A percentile compares a stretch with the other conserved stretches of the same genome.
Conservation (phyloP, 441 rosid species). For the Breynia disticha region DNA sequence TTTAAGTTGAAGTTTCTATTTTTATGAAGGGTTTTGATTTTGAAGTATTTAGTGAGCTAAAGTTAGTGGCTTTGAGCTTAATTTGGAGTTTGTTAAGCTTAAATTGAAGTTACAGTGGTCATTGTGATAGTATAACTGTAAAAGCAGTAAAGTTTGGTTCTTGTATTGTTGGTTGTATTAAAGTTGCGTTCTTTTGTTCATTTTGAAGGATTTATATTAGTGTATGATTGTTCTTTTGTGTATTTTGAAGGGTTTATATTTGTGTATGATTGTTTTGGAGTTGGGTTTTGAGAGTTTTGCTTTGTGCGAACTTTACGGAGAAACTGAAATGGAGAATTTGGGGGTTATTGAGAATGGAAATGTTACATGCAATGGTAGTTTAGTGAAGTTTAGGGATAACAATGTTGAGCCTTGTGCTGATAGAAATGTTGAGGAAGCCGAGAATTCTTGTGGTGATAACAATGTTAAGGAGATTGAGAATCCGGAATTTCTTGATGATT, state of each 20-base stretch:
- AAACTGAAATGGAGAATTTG: constrained; percentile 27
- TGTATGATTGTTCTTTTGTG: background rate
- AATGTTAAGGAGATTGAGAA: constrained; percentile 35
- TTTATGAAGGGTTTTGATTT: too few relatives aligned
- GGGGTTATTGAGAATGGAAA: constrained; percentile 22
- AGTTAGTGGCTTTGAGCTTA: constrained; percentile 7
- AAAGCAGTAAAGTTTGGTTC: background rate
- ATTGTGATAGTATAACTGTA: background rate
- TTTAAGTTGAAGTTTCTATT: background rate
- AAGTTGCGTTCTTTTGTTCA: background rate
- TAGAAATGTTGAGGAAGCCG: constrained; percentile 29
- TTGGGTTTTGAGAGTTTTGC: constrained; percentile 5
- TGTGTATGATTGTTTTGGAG: background rate
- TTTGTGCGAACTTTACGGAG: background rate
- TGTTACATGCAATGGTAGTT: constrained; percentile 12
- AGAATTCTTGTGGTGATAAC: constrained; percentile 26
- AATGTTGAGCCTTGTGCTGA: constrained; percentile 15
- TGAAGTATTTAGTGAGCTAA: background rate
- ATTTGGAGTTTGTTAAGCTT: background rate
- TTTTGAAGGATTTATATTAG: background rate
- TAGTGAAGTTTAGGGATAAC: constrained; percentile 10
- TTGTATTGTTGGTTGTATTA: background rate
- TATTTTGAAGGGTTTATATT: background rate
- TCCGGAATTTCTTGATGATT: constrained; percentile 39
- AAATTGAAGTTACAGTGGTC: background rate